phyloP scores from a whole-genome alignment of 1,284 basidiomycete genomes.

The Earliella scabrosa region DNA sequence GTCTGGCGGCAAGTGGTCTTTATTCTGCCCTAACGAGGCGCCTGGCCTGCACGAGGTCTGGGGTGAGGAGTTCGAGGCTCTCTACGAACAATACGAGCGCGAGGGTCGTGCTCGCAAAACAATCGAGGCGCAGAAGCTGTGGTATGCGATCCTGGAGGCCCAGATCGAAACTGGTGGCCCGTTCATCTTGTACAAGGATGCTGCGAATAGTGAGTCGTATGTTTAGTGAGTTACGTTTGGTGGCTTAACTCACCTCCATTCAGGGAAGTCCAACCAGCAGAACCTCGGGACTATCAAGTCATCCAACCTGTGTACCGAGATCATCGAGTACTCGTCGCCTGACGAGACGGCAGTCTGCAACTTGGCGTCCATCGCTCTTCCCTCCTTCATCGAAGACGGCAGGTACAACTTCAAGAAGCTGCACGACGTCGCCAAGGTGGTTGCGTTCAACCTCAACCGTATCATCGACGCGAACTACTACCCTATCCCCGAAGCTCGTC shows the following conservation, averaged over 20 bases:
- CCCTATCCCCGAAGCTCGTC: slow-evolving; percentile 89
- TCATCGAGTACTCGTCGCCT: slow-evolving; percentile 97
- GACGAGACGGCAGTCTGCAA: slow-evolving; percentile 99
- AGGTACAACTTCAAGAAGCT: slow-evolving; percentile 94
- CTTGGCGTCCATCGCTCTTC: slow-evolving; percentile 95
- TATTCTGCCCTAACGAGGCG: slow-evolving; percentile 98
- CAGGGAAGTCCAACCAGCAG: slow-evolving; percentile 97
- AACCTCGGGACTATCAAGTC: slow-evolving; percentile 99
- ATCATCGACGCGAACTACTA: slow-evolving; percentile 97
- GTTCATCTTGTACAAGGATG: slow-evolving; percentile 98
- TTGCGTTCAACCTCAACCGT: slow-evolving; percentile 92
- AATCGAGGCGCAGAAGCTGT: slow-evolving; percentile 96
- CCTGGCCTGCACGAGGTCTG: slow-evolving; percentile 91
- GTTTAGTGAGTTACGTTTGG: background rate
- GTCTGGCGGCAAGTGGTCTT: slow-evolving; percentile 87
- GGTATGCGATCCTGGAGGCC: slow-evolving; percentile 97
- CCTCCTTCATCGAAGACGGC: slow-evolving; percentile 79
- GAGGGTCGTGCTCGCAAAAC: slow-evolving; percentile 90
- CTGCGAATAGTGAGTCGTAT: slow-evolving; percentile 69
- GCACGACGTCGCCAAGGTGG: slow-evolving; percentile 93
- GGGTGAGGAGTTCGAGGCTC: slow-evolving; percentile 89
- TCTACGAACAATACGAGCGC: slow-evolving; percentile 91
- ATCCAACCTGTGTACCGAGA: slow-evolving; percentile 98
- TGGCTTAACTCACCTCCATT: background rate
- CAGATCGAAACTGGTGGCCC: slow-evolving; percentile 99